These are phyloP conservation scores for Tolypocladium inflatum DNA, from an alignment of 2,329 filamentous ascomycete genomes.

Conservation along the genomic window DNA sequence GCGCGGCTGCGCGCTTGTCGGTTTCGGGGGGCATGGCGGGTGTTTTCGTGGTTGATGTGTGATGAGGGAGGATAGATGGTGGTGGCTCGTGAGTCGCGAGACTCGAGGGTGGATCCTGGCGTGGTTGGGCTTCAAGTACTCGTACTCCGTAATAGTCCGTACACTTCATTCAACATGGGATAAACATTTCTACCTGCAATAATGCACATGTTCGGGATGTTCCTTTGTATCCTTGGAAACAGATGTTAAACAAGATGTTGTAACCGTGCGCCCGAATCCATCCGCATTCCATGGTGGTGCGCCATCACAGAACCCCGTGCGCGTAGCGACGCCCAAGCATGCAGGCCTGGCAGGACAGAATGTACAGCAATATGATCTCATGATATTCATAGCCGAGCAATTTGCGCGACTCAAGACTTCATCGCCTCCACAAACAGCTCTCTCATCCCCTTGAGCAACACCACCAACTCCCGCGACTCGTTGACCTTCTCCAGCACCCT, in stretches of 20 bases:
- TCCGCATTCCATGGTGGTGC: background rate
- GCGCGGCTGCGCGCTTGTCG: slow-evolving; percentile 66
- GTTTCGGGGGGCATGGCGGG: slow-evolving; percentile 34
- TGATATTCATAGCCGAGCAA: background rate
- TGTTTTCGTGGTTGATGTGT: slow-evolving; percentile 2
- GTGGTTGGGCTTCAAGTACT: background rate
- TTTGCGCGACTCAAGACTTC: slow-evolving; percentile 31
- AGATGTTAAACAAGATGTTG: background rate
- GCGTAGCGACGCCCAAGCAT: background rate
- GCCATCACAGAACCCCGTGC: background rate
- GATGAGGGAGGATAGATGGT: background rate
- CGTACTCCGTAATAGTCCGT: no score
- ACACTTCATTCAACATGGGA: background rate
- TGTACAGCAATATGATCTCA: no score
- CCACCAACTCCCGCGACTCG: slow-evolving; percentile 64
- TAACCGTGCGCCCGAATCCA: background rate
- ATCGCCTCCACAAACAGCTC: slow-evolving; percentile 64
- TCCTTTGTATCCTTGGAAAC: background rate
- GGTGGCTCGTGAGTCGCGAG: background rate
- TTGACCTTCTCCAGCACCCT: slow-evolving; percentile 71
- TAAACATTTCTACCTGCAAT: background rate
- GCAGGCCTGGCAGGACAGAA: background rate
- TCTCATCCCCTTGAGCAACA: slow-evolving; percentile 73
- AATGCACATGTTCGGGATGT: background rate
- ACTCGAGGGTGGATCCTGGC: background rate